These are phyloP conservation scores for Leccinum rimulosum DNA, from an alignment of 768 basidiomycete genomes.

Conservation along the genomic window DNA sequence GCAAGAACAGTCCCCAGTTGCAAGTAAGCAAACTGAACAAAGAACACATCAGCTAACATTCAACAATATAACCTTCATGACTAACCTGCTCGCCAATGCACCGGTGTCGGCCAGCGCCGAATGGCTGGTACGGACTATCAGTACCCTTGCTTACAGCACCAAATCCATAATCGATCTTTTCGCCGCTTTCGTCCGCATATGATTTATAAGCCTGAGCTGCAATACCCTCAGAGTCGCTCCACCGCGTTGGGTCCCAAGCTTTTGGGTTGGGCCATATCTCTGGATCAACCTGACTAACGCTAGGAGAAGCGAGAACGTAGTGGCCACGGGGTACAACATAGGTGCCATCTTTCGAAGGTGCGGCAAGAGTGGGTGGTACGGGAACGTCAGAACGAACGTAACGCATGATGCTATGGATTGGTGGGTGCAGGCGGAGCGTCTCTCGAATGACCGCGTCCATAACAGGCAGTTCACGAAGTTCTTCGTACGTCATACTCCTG, in stretches of 20 bases:
- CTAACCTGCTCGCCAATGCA: slow-evolving; percentile 88
- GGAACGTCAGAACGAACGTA: slow-evolving; percentile 83
- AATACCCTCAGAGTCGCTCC: slow-evolving; percentile 82
- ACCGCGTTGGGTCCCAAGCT: slow-evolving; percentile 78
- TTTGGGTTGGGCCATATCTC: slow-evolving; percentile 70
- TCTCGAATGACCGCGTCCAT: slow-evolving; percentile 91
- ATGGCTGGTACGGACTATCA: slow-evolving; percentile 94
- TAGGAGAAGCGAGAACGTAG: slow-evolving; percentile 86
- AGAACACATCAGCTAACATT: slow-evolving; percentile 3
- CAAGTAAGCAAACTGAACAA: slow-evolving; percentile 81
- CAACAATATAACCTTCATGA: neutral
- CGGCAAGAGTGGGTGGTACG: slow-evolving; percentile 76
- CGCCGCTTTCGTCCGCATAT: slow-evolving; percentile 73
- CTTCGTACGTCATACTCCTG: slow-evolving; percentile 81
- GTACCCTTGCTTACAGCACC: slow-evolving; percentile 96
- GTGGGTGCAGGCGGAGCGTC: slow-evolving; percentile 90
- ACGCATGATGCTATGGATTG: slow-evolving; percentile 94
- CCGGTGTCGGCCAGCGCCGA: slow-evolving; percentile 93
- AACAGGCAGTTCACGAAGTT: slow-evolving; percentile 76
- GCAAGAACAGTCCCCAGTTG: slow-evolving; percentile 85
- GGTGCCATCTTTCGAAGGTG: slow-evolving; percentile 67
- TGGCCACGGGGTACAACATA: slow-evolving; percentile 91
- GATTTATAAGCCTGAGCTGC: slow-evolving; percentile 75
- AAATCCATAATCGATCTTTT: slow-evolving; percentile 96
- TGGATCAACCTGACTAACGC: slow-evolving; percentile 86